phyloP scores from a whole-genome alignment of 176 grass and related monocot genomes.

The Triticum monococcum region DNA sequence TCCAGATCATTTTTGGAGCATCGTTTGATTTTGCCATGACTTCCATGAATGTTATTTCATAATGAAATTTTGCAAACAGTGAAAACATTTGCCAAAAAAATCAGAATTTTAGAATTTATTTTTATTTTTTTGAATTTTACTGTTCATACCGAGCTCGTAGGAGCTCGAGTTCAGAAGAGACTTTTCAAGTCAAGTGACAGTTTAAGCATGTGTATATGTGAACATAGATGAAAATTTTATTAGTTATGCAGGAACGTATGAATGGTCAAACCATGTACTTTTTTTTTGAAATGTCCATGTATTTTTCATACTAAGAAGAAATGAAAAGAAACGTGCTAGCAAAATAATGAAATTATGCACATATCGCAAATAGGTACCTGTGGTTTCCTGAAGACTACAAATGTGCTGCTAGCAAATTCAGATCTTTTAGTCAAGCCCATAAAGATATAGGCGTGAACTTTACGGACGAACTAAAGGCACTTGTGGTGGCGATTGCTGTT shows the following conservation, averaged over 20 bases:
- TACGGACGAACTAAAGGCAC: background rate
- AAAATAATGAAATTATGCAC: background rate
- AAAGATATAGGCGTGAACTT: slow-evolving; percentile 22
- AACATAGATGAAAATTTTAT: background rate
- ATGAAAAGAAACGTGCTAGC: background rate
- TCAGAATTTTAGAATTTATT: too few relatives aligned
- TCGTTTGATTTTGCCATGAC: too few relatives aligned
- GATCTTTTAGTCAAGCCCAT: background rate
- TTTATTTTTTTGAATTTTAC: too few relatives aligned
- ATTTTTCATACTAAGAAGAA: background rate
- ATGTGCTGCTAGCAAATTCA: background rate
- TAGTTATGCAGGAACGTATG: background rate
- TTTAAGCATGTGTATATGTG: background rate
- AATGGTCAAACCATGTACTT: background rate
- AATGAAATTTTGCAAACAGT: too few relatives aligned
- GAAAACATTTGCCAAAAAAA: too few relatives aligned
- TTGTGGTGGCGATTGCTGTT: slow-evolving; percentile 23
- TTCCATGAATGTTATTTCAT: too few relatives aligned
- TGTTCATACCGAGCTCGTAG: too few relatives aligned
- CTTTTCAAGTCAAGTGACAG: background rate
- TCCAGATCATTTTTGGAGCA: too few relatives aligned
- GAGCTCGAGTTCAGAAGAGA: background rate
- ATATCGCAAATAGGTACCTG: too few relatives aligned
- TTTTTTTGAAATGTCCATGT: background rate
- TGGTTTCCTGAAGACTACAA: too few relatives aligned